Conservation (phyloP, 768 basidiomycete species). For the Inosperma sp. region DNA sequence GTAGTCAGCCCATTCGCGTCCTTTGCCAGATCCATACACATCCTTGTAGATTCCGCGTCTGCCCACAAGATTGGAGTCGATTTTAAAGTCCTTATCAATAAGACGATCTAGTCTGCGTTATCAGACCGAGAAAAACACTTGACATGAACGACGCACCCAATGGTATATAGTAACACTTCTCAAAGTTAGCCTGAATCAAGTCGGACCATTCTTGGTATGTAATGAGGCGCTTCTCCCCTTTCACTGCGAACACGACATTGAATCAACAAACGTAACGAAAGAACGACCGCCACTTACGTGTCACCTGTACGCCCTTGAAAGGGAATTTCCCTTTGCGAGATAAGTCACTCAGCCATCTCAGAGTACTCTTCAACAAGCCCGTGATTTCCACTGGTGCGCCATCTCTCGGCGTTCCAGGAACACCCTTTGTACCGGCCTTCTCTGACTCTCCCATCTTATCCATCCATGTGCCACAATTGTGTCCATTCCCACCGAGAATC, state of each 20-base stretch:
- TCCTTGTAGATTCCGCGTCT: slow-evolving; percentile 98
- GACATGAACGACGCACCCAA: slow-evolving; percentile 43
- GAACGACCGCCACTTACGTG: slow-evolving; percentile 46
- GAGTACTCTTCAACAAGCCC: slow-evolving; percentile 86
- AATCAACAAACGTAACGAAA: background rate
- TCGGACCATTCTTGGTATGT: slow-evolving; percentile 90
- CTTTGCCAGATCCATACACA: slow-evolving; percentile 83
- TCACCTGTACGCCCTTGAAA: slow-evolving; percentile 82
- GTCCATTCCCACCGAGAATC: slow-evolving; percentile 77
- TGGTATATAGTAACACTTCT: slow-evolving; percentile 88
- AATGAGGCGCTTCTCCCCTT: slow-evolving; percentile 61
- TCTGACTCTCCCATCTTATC: slow-evolving; percentile 96
- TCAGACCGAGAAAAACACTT: slow-evolving; percentile 5
- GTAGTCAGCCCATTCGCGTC: slow-evolving; percentile 95
- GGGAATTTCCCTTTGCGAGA: slow-evolving; percentile 69
- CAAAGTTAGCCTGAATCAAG: slow-evolving; percentile 82
- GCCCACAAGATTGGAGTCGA: slow-evolving; percentile 70
- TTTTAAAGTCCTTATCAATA: slow-evolving; percentile 65
- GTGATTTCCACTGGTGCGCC: slow-evolving; percentile 96
- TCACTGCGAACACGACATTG: slow-evolving; percentile 43
- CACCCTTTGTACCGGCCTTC: slow-evolving; percentile 89
- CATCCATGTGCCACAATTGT: slow-evolving; percentile 96
- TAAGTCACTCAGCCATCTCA: slow-evolving; percentile 81
- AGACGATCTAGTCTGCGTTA: slow-evolving; percentile 47
- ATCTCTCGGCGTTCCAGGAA: slow-evolving; percentile 94